Conservation (phyloP, 2,329 filamentous ascomycete species). For the Aureobasidium pullulans region DNA sequence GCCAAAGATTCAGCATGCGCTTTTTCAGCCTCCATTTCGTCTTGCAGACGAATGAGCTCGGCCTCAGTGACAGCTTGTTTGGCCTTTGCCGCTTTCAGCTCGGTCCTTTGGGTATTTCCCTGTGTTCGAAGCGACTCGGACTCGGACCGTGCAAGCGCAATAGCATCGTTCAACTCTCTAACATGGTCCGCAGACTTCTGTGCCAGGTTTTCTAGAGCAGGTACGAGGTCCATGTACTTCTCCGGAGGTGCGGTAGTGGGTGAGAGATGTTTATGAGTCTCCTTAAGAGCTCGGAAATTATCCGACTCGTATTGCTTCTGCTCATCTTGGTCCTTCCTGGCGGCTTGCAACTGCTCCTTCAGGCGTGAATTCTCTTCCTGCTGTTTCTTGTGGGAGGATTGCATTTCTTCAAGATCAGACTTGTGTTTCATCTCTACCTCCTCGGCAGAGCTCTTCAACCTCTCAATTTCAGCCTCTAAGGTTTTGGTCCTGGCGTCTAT, state of each 20-base stretch:
- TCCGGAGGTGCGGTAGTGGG: constrained; percentile 28
- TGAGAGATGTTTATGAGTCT: constrained; percentile 33
- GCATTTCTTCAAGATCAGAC: constrained; percentile 18
- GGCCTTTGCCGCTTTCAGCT: constrained; percentile 23
- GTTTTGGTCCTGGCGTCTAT: constrained; percentile 61
- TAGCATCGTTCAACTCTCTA: constrained; percentile 38
- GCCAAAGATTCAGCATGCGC: constrained; percentile 40
- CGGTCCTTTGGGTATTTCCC: constrained; percentile 33
- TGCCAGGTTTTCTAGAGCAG: constrained; percentile 39
- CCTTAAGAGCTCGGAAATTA: constrained; percentile 24
- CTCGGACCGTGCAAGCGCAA: constrained; percentile 40
- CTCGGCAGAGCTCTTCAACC: constrained; percentile 41
- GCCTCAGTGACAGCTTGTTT: constrained; percentile 31
- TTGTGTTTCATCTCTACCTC: constrained; percentile 48
- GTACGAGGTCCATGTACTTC: constrained; percentile 31
- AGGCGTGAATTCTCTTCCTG: constrained; percentile 57
- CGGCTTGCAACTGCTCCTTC: constrained; percentile 40
- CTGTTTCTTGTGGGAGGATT: constrained; percentile 33
- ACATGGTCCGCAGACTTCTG: constrained; percentile 35
- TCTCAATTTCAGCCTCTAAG: constrained; percentile 65
- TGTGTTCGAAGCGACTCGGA: constrained; percentile 35
- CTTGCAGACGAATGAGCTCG: constrained; percentile 31
- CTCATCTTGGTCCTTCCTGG: constrained; percentile 25
- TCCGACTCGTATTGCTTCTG: constrained; percentile 37
- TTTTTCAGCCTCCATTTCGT: constrained; percentile 41